Evolutionary conservation across 2,329 filamentous ascomycete species (phyloP).

Genomic region (Ploettnerulaceae sp.): DNA sequence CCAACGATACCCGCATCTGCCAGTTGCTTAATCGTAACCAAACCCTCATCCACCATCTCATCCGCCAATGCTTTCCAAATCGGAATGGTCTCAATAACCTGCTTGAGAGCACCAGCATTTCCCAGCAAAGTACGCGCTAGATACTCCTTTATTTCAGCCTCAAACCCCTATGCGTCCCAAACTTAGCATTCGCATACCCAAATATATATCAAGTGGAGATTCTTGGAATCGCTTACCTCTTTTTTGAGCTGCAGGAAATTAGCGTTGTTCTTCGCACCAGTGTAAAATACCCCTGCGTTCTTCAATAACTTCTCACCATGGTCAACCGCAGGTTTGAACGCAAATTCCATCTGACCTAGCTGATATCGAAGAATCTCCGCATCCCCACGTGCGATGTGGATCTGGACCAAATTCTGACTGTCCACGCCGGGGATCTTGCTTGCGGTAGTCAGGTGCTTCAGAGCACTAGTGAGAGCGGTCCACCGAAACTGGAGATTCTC

Average conservation of each 20-base stretch:
- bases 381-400: conserved; percentile 51
- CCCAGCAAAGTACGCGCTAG: conserved; percentile 43
- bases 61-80: background rate
- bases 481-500: conserved; percentile 38
- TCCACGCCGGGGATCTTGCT: conserved; percentile 46
- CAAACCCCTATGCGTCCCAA: conserved; percentile 27
- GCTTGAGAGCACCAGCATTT: conserved; percentile 32
- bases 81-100: background rate
- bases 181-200: background rate
- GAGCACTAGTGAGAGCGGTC: conserved; percentile 47
- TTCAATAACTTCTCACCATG: conserved; percentile 44
- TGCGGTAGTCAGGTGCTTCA: conserved; percentile 46
- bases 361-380: conserved; percentile 49
- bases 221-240: conserved; percentile 29
- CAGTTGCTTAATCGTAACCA: background rate
- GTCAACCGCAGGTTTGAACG: conserved; percentile 39
- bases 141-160: conserved; percentile 44
- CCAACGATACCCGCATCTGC: background rate
- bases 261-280: conserved; percentile 41
- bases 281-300: conserved; percentile 55
- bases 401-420: conserved; percentile 45
- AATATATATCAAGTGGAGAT: background rate
- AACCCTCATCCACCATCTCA: conserved; percentile 5
- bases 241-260: conserved; percentile 38
- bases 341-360: conserved; percentile 40